Evolutionary conservation across 768 basidiomycete species (phyloP).

Genomic region (Gautieria morchelliformis): DNA sequence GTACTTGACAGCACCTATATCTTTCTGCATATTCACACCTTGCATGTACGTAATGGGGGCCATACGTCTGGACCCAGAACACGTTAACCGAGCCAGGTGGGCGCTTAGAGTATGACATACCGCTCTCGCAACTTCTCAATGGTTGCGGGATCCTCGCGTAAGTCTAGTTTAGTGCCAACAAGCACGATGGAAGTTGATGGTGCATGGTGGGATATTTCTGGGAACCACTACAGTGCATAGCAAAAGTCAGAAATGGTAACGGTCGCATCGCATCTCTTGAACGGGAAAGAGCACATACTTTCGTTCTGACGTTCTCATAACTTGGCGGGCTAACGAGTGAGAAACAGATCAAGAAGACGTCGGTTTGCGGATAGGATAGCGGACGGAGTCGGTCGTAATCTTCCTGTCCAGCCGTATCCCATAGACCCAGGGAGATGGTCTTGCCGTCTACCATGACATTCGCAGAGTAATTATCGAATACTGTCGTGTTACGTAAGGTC

Average conservation of each 20-base stretch:
- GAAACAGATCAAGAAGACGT: conserved; percentile 99
- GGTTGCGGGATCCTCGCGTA: conserved; percentile 90
- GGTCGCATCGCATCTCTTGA: not conserved
- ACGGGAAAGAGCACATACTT: conserved; percentile 41
- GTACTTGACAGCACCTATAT: conserved; percentile 94
- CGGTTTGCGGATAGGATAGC: conserved; percentile 97
- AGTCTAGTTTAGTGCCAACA: conserved; percentile 94
- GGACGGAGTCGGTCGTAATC: conserved; percentile 98
- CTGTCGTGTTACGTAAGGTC: conserved; percentile 28
- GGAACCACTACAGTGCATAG: conserved; percentile 62
- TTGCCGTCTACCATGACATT: conserved; percentile 99
- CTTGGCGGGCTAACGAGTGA: conserved; percentile 95
- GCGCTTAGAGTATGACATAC: conserved; percentile 28
- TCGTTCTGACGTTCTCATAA: conserved; percentile 97
- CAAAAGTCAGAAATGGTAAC: not conserved
- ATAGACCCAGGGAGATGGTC: conserved; percentile 94
- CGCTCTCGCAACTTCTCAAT: conserved; percentile 91
- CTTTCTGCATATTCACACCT: conserved; percentile 84
- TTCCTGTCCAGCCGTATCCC: conserved; percentile 99
- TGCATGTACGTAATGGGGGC: conserved; percentile 87
- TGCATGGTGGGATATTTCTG: conserved; percentile 96
- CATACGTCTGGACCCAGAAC: conserved; percentile 58
- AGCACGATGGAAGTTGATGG: conserved; percentile 88
- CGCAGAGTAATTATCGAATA: conserved; percentile 98
- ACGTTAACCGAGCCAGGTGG: conserved; percentile 2